Evolutionary conservation across 2,329 filamentous ascomycete genomes (phyloP).

Genomic region (Neocucurbitaria cava): DNA sequence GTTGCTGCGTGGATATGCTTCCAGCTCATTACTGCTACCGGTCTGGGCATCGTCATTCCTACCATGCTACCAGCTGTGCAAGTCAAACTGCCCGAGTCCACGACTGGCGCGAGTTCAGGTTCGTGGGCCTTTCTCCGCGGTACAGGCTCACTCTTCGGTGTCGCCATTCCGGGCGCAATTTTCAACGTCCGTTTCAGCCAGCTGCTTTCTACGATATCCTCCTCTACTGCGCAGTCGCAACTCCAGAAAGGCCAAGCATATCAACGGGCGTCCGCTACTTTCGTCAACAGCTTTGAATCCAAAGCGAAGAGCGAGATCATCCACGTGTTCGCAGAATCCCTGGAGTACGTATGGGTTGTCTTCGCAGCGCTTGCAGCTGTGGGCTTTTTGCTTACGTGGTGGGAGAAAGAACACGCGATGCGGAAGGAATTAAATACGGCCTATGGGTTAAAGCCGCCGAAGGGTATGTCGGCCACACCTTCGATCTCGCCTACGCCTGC

Average conservation of each 20-base stretch:
- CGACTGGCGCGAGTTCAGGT: slow-evolving; percentile 27
- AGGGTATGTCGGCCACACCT: background rate
- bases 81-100: slow-evolving; percentile 33
- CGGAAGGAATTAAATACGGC: slow-evolving; percentile 49
- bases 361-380: slow-evolving; percentile 41
- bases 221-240: slow-evolving; percentile 3
- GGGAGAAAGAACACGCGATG: slow-evolving; percentile 48
- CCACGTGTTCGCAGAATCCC: slow-evolving; percentile 40
- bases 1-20: slow-evolving; percentile 27
- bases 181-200: slow-evolving; percentile 35
- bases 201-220: slow-evolving; percentile 18
- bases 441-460: slow-evolving; percentile 46
- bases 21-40: slow-evolving; percentile 33
- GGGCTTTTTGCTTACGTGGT: slow-evolving; percentile 44
- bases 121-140: slow-evolving; percentile 41
- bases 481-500: background rate
- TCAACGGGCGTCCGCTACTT: slow-evolving; percentile 29
- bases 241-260: slow-evolving; percentile 36
- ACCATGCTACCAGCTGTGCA: slow-evolving; percentile 40
- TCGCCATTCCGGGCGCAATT: slow-evolving; percentile 36
- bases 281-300: slow-evolving; percentile 23
- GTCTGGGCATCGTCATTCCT: slow-evolving; percentile 34
- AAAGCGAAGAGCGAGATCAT: slow-evolving; percentile 37
- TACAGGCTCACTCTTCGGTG: slow-evolving; percentile 37
- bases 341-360: slow-evolving; percentile 50